Base-by-base conservation (phyloP, 352 stramenopile genomes). In the Phytophthora chlamydospora region DNA sequence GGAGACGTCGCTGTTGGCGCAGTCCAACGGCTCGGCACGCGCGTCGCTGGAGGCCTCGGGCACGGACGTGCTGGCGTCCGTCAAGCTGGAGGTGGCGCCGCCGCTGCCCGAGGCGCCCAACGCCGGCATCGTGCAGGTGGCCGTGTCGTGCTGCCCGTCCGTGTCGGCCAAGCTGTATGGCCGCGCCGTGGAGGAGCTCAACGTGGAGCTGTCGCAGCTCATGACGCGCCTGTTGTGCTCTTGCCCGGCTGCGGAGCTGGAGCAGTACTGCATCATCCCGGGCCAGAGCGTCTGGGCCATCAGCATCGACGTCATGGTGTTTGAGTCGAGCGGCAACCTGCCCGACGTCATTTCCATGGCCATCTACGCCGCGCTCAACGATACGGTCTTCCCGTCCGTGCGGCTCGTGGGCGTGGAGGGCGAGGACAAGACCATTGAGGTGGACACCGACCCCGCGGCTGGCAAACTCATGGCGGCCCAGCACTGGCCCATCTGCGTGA, bases 21-120 rank as follows among this genome's bases (percentile, higher is more conserved):
- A 94, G 71, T 91, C 82, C 42, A 90, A 93, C 59, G 85, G 83
- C 29, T 93, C 85, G 44, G 81, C 82, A 55, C 78, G 85, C 29
- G 81, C 87, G 27, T 90, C 78, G 34, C 62, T 93, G 6, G 78
- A 83, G 41, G 70, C 77, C 35, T 77, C 76, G 5, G 83, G 80
- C 43, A 93, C 83, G 6, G 85, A 93, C 60, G 75, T 93, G 19
- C 54, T 93, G 41, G 85, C 85, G 19, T 90, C 80, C 39, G 80
- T 93, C 35, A 93, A 93, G 65, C 66, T 93, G 33, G 83, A 93
- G 43, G 80, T 91, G 12, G 58, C 73, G n/a, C 17, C 66, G 38
- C 80, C 80, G 10, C 56, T 68, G 36, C 70, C 78, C 16, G 72
- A 85, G 41, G 66, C 75, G 4, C 83, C 83, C 0, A 62, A 75